phyloP scores from a whole-genome alignment of 2,329 filamentous ascomycete genomes.

The Cladosporium oxysporum region DNA sequence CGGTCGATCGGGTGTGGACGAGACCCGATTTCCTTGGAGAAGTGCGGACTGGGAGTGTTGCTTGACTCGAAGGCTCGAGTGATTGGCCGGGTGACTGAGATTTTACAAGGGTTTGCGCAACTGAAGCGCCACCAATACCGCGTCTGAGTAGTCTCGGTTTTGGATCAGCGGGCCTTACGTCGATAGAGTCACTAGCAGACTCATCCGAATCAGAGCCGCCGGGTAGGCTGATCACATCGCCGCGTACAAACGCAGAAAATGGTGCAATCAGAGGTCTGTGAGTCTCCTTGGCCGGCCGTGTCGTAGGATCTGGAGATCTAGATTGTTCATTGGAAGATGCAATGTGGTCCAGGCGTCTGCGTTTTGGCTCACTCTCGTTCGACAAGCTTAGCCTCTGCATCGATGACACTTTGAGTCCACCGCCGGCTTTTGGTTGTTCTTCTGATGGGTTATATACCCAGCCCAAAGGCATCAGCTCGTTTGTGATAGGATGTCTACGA shows the following conservation, averaged over 20 bases:
- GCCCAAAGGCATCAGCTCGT: slow-evolving; percentile 37
- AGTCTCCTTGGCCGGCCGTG: not conserved
- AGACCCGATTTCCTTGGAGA: not conserved
- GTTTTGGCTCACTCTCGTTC: slow-evolving; percentile 25
- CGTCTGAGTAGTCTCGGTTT: slow-evolving; percentile 15
- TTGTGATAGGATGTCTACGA: slow-evolving; percentile 33
- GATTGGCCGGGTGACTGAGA: not conserved
- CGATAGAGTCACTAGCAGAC: not conserved
- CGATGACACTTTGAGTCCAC: slow-evolving; percentile 18
- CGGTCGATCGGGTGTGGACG: not conserved
- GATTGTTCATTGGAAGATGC: not conserved
- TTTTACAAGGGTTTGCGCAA: not conserved
- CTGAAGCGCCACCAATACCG: slow-evolving; percentile 8
- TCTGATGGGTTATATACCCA: slow-evolving; percentile 31
- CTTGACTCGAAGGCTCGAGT: not conserved
- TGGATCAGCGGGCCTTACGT: not conserved
- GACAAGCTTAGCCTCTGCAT: slow-evolving; percentile 25
- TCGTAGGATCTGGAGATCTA: not conserved
- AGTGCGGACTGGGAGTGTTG: not conserved
- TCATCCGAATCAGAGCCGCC: slow-evolving; percentile 2
- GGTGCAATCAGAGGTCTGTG: not conserved
- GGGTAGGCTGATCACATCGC: not conserved
- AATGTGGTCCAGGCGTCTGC: slow-evolving; percentile 17
- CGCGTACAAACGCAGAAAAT: slow-evolving; percentile 3
- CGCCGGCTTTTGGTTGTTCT: not conserved